Percentiles rank a stretch among this genome's conserved stretches.
Conservation (phyloP, 371 early-diverging fungal species). For the Actinomucor elegans region DNA sequence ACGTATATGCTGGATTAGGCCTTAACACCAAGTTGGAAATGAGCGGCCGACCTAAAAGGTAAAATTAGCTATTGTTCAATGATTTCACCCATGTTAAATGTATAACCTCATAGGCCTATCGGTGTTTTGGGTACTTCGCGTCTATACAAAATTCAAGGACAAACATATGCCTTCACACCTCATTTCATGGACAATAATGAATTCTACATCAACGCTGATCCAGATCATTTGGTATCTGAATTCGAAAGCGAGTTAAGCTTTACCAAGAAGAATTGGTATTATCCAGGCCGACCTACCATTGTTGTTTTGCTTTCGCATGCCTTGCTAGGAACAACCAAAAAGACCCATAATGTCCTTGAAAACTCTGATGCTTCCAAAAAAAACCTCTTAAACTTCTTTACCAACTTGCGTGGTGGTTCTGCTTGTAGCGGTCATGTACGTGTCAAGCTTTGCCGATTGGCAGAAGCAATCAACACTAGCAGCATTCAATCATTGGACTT, state of each 20-base stretch:
- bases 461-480: slow-evolving; percentile 75
- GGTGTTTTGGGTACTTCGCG: slow-evolving; percentile 81
- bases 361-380: slow-evolving; percentile 39
- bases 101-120: slow-evolving; percentile 41
- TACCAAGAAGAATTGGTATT: slow-evolving; percentile 76
- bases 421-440: slow-evolving; percentile 59
- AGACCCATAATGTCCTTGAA: neutral
- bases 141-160: slow-evolving; percentile 78
- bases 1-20: slow-evolving; percentile 77
- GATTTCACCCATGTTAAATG: neutral
- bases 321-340: slow-evolving; percentile 11
- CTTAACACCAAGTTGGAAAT: slow-evolving; percentile 74
- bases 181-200: slow-evolving; percentile 88
- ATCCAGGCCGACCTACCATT: slow-evolving; percentile 85
- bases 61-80: neutral
- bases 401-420: slow-evolving; percentile 73
- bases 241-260: slow-evolving; percentile 81
- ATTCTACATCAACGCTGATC: slow-evolving; percentile 83
- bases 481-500: slow-evolving; percentile 84
- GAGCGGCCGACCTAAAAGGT: slow-evolving; percentile 77
- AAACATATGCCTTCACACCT: slow-evolving; percentile 86
- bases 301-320: slow-evolving; percentile 67
- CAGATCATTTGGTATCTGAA: slow-evolving; percentile 73
- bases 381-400: slow-evolving; percentile 81
- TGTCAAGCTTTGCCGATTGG: slow-evolving; percentile 71